Evolutionary conservation across 345 rosid species (phyloP), one percentile per base, ranked within the genome.

Genomic region (Jatropha curcas): DNA sequence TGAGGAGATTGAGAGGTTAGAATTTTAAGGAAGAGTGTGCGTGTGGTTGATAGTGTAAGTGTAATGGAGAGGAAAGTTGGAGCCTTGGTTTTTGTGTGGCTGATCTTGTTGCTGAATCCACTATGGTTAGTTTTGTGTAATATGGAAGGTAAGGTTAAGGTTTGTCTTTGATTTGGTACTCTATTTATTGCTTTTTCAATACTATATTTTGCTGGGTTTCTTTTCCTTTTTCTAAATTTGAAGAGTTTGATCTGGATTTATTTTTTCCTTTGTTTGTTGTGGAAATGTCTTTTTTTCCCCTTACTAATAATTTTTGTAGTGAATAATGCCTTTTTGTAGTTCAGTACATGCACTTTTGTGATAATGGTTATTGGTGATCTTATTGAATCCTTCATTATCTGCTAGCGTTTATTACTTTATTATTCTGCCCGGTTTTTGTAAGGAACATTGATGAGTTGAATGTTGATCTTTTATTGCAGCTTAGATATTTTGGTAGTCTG

Each of bases 111-210:
- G 79, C 24, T 79, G 72, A 80, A 79, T 80, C 82, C 91, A 27
- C 74, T 84, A 35, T 86, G 89, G 85, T 75, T 79, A 78, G 84
- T 82, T 27, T 80, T 71, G 76, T 89, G 92, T 70, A 93, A 93
- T 78, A 81, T 87, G 91, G 98, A 93, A 88, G 98, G 98, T 93
- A 41, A 41, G 41, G n/a, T 73, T 93, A 41, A 41, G 41, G n/a
- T 73, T 77, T 46, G 60, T 39, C 52, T 57, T 71, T 61, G 33
- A 31, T 43, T 60, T 43, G 45, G 25, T 70, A 28, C 8, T 63
- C 67, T 37, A n/a, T 61, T 71, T 70, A 39, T 45, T 58, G 30
- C 43, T 69, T 69, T 20, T 20, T 24, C 0, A 58, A 64, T 25
- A 17, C 51, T 60, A 24, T 22, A 13, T 45, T 43, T 28, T 39